Percentiles rank a stretch among this genome's conserved stretches.
Conservation (phyloP, 305 asterid species). For the Plantago lanceolata region DNA sequence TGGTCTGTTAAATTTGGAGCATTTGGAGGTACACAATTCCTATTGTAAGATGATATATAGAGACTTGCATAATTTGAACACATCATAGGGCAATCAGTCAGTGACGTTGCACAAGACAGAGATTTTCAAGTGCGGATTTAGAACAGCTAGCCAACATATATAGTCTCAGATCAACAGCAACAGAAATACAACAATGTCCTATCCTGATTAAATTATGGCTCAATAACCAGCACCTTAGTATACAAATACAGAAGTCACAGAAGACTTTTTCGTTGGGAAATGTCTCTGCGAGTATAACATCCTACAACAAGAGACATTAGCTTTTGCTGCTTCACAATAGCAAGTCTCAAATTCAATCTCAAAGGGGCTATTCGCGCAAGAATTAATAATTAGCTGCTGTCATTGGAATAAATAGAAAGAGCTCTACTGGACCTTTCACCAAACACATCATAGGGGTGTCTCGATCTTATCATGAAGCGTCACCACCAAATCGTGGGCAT, state of each 20-base stretch:
- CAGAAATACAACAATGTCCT: too few relatives aligned
- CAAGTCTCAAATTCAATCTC: slow-evolving; percentile 11
- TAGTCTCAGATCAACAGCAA: too few relatives aligned
- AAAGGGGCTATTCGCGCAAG: background rate
- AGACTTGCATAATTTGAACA: too few relatives aligned
- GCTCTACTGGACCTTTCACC: background rate
- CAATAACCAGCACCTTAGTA: background rate
- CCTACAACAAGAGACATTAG: slow-evolving; percentile 9
- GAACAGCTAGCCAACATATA: too few relatives aligned
- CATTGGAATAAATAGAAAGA: slow-evolving; percentile 6
- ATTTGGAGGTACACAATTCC: too few relatives aligned
- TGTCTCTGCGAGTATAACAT: slow-evolving; percentile 18
- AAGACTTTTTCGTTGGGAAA: slow-evolving; percentile 8
- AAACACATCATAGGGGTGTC: slow-evolving; percentile 28
- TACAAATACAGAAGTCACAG: slow-evolving; percentile 20
- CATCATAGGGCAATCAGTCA: too few relatives aligned
- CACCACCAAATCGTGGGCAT: slow-evolving; percentile 75
- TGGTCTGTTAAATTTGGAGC: too few relatives aligned
- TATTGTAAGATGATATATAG: too few relatives aligned
- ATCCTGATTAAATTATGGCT: too few relatives aligned
- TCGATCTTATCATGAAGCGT: slow-evolving; percentile 69
- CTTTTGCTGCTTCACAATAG: slow-evolving; percentile 17
- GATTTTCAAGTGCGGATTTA: too few relatives aligned
- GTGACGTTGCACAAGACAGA: too few relatives aligned
- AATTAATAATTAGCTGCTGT: slow-evolving; percentile 25